A percentile compares a stretch with the other conserved stretches of the same genome.
Evolutionary conservation across 139 green algal species (phyloP).

Genomic region (Chlorella sorokiniana): DNA sequence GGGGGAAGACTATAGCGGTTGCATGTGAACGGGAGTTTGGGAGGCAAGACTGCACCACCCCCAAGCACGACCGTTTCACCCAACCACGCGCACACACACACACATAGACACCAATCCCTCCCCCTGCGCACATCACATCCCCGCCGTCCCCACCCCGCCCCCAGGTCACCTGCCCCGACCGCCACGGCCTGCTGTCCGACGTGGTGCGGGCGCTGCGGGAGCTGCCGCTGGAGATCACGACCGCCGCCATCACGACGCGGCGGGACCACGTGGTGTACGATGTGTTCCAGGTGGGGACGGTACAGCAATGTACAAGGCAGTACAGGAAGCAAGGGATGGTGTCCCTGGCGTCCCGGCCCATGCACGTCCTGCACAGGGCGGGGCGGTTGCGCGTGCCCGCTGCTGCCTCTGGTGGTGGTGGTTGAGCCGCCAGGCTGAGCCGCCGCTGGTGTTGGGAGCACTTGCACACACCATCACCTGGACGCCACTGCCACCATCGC

Average conservation of each 20-base stretch:
- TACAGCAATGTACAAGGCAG: no score
- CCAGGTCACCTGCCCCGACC: constrained; percentile 73
- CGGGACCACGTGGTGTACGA: constrained; percentile 60
- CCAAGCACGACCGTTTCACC: no score
- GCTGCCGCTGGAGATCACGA: constrained; percentile 74
- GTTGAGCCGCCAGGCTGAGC: neutral
- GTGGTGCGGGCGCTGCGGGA: constrained; percentile 61
- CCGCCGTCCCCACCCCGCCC: neutral
- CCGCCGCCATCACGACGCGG: constrained; percentile 71
- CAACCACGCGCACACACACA: neutral
- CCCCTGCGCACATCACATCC: neutral
- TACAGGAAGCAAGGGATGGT: no score
- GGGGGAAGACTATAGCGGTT: no score
- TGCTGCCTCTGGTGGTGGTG: no score
- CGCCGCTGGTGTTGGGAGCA: neutral
- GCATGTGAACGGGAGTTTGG: no score
- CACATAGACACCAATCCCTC: neutral
- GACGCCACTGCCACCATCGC: neutral
- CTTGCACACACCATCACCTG: neutral
- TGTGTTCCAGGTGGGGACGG: constrained; percentile 66
- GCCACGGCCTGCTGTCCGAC: constrained; percentile 68
- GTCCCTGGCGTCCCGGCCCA: no score
- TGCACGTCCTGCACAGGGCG: no score
- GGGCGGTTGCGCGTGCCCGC: neutral
- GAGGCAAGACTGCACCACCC: no score